Base-by-base conservation (phyloP, 1,139 yeast species). In the Pichia sp. region DNA sequence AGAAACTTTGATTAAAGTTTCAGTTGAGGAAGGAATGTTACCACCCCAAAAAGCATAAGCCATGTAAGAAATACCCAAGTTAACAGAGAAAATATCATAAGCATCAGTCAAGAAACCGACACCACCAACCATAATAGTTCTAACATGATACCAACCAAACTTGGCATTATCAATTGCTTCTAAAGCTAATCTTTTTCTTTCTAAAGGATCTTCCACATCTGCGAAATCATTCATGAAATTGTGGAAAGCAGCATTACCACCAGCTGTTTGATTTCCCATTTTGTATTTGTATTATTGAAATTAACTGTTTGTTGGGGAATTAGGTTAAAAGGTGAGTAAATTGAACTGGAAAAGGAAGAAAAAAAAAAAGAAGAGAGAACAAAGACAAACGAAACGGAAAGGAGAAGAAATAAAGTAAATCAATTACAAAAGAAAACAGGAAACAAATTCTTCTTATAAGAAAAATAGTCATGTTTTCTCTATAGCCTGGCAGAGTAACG, bases 31-130 rank as follows among this genome's bases (percentile, higher is more conserved):
- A 38, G 94, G 93, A 31, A 74, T 72, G 37, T 67, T 61, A 47
- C 78, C 80, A 47, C 77, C 79, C 89, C 91, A 85, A 69, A 64
- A 83, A 41, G 79, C 94, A 55, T 80, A 76, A 31, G 76, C 59
- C 74, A 85, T 67, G 84, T 83, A 82, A 39, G 87, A 60, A 35
- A 83, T 65, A 62, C 86, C 91, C 65, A 87, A 69, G 65, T 83
- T 84, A 55, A 87, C 85, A 52, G 95, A 91, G 56, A 87, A 86
- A 54, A 87, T 84, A 70, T 87, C 95, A 65, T 86, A 87, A 42
- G 95, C 80, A 67, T 87, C 96, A 26, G 95, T 86, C 69, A 87
- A 66, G 75, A 87, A 87, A 61, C 96, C 96, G 50, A 86, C 94
- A 71, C 96, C 96, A 31, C 95, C 95, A 62, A 87, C 88, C 65